phyloP scores from a whole-genome alignment of 1,284 basidiomycete species.

The Blastosporella zonata region DNA sequence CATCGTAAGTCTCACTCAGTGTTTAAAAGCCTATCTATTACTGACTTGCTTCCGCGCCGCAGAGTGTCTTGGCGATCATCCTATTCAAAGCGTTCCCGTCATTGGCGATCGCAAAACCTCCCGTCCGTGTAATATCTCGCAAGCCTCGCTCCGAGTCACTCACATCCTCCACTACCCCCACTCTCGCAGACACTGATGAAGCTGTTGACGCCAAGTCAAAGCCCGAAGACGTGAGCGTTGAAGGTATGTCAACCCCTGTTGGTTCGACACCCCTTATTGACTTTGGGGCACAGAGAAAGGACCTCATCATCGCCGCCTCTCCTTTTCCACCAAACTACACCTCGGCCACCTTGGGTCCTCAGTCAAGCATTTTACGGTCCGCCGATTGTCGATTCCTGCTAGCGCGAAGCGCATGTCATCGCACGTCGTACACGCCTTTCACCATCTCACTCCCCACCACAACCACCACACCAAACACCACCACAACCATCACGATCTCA shows the following conservation, averaged over 20 bases:
- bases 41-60: constrained; percentile 1
- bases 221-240: background rate
- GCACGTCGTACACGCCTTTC: background rate
- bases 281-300: background rate
- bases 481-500: background rate
- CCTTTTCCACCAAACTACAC: background rate
- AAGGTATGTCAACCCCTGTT: background rate
- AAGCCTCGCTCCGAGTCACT: constrained; percentile 3
- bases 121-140: background rate
- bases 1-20: constrained; percentile 2
- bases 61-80: constrained; percentile 3
- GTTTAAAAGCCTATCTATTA: background rate
- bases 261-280: background rate
- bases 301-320: background rate
- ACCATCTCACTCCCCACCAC: background rate
- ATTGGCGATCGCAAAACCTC: background rate
- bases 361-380: background rate
- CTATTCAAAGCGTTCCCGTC: constrained; percentile 1
- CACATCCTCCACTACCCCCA: constrained; percentile 1
- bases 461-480: background rate
- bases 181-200: background rate
- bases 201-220: background rate
- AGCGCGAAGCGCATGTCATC: background rate
- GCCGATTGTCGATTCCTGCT: background rate
- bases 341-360: background rate